Conservation (phyloP, 371 early-diverging fungal genomes). For the Batkoa obscura region DNA sequence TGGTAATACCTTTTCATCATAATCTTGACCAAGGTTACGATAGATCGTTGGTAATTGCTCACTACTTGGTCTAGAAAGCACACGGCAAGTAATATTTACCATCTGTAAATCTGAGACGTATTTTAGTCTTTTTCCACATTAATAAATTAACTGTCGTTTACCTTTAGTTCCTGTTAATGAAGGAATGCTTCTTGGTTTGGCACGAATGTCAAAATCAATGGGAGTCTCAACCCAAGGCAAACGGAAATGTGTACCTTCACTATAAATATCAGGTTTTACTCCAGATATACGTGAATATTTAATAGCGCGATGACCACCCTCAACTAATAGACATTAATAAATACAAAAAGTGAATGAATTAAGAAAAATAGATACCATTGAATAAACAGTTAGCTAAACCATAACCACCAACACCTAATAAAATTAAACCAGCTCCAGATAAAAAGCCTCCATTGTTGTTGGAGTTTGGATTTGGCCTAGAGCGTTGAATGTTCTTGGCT, state of each 20-base stretch:
- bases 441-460: not conserved
- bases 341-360: too few species aligned
- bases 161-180: slow-evolving; percentile 95
- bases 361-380: slow-evolving; percentile 34
- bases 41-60: slow-evolving; percentile 65
- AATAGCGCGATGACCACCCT: slow-evolving; percentile 95
- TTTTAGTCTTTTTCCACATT: slow-evolving; percentile 10
- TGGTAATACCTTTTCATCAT: slow-evolving; percentile 92
- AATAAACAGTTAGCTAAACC: slow-evolving; percentile 57
- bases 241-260: slow-evolving; percentile 94
- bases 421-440: slow-evolving; percentile 36
- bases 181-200: slow-evolving; percentile 92
- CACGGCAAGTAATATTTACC: slow-evolving; percentile 98
- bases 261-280: slow-evolving; percentile 60
- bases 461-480: too few species aligned
- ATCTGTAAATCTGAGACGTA: slow-evolving; percentile 73
- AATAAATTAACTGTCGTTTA: slow-evolving; percentile 13
- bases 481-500: too few species aligned
- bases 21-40: slow-evolving; percentile 84
- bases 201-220: slow-evolving; percentile 90
- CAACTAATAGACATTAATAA: slow-evolving; percentile 29
- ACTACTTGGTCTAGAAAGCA: slow-evolving; percentile 79
- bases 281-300: slow-evolving; percentile 92
- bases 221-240: slow-evolving; percentile 94
- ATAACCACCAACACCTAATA: slow-evolving; percentile 46